These are phyloP conservation scores for Ministeria vibrans DNA, from an alignment of 78 protist species.

Conservation along the genomic window DNA sequence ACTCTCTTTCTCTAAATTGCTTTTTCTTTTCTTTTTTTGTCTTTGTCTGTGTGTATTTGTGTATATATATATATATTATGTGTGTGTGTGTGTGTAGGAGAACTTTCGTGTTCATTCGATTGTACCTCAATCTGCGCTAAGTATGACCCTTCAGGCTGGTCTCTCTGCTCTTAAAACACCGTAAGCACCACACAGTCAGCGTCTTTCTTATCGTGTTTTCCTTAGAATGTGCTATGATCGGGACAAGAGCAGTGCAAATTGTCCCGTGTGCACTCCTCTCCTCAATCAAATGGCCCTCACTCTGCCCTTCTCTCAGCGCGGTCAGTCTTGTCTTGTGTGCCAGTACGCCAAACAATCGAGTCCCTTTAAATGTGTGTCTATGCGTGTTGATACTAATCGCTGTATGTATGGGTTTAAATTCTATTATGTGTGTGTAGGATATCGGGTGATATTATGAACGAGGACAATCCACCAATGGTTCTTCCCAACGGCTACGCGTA, in stretches of 20 bases:
- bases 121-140: slow-evolving; percentile 24
- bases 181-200: too few relatives aligned
- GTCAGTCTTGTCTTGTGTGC: slow-evolving; percentile 60
- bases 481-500: slow-evolving; percentile 76
- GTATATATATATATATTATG: too few relatives aligned
- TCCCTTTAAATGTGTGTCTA: too few relatives aligned
- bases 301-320: slow-evolving; percentile 41
- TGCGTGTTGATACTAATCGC: too few relatives aligned
- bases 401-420: too few relatives aligned
- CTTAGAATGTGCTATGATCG: slow-evolving; percentile 46
- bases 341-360: too few relatives aligned
- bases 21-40: too few relatives aligned
- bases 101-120: slow-evolving; percentile 32
- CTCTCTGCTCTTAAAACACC: slow-evolving; percentile 57
- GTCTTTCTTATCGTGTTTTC: too few relatives aligned
- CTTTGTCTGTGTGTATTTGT: too few relatives aligned
- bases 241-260: slow-evolving; percentile 22
- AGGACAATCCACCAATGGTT: slow-evolving; percentile 67
- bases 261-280: slow-evolving; percentile 46
- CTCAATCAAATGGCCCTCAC: slow-evolving; percentile 21
- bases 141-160: slow-evolving; percentile 55
- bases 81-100: too few relatives aligned
- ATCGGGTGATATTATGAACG: slow-evolving; percentile 60
- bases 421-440: too few relatives aligned
- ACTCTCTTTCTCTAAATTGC: too few relatives aligned